Evolutionary conservation across 73 alveolate genomes (phyloP).

Genomic region (Breviolum minutum): DNA sequence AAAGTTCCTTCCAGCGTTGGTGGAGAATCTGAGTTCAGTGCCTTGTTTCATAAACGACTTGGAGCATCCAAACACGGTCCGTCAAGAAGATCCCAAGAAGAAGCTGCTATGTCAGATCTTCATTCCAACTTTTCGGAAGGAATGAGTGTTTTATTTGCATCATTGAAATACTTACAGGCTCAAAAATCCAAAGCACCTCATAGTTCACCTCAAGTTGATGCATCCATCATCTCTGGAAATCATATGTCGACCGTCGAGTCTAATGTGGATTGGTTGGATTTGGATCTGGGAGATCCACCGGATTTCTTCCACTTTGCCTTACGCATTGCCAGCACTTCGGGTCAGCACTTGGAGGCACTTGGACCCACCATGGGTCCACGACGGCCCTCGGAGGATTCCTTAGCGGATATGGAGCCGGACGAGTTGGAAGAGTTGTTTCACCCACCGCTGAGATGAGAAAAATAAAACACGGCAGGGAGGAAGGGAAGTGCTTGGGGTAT

Average conservation of each 20-base stretch:
- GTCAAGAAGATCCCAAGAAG: neutral
- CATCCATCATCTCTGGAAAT: neutral
- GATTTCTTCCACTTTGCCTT: conserved; percentile 35
- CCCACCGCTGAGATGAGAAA: conserved; percentile 14
- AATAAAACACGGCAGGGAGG: neutral
- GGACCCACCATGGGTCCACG: neutral
- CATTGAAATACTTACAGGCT: neutral
- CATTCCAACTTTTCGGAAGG: conserved; percentile 70
- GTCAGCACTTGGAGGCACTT: neutral
- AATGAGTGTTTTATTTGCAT: conserved; percentile 52
- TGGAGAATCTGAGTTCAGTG: conserved; percentile 13
- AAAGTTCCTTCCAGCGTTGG: neutral
- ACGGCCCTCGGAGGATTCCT: conserved; percentile 27
- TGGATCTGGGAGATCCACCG: conserved; percentile 77
- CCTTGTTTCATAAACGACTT: neutral
- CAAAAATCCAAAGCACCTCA: neutral
- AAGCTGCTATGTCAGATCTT: neutral
- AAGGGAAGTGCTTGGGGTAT: neutral
- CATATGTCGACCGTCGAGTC: neutral
- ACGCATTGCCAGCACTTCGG: neutral
- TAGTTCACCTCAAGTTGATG: neutral
- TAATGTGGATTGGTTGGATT: neutral
- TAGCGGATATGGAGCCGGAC: conserved; percentile 53
- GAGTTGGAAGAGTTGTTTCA: conserved; percentile 83
- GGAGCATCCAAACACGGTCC: neutral